Evolutionary conservation across 441 rosid genomes (phyloP).

Genomic region (Codiaeum variegatum): DNA sequence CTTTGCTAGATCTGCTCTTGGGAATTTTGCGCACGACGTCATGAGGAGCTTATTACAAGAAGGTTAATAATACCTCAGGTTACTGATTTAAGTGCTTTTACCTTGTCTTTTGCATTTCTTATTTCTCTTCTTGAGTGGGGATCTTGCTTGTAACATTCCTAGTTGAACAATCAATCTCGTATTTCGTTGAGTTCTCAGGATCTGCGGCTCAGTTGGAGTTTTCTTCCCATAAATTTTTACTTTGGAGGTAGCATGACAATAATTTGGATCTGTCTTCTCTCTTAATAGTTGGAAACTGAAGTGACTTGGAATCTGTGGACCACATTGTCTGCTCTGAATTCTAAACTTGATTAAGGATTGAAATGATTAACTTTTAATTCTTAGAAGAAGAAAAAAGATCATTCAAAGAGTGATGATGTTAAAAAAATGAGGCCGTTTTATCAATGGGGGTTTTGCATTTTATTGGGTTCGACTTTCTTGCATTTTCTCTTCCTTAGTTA

Average conservation of each 20-base stretch:
- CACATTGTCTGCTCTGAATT: not conserved
- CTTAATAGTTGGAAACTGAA: not conserved
- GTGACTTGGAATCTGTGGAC: not conserved
- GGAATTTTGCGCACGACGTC: constrained; percentile 98
- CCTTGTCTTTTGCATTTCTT: not conserved
- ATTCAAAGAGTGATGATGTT: not conserved
- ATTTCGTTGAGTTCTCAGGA: not conserved
- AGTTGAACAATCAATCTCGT: not conserved
- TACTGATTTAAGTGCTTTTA: constrained; percentile 2
- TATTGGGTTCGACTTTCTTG: too few relatives aligned
- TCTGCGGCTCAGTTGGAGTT: not conserved
- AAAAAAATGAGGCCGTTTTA: too few relatives aligned
- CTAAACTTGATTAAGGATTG: not conserved
- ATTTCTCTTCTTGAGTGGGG: not conserved
- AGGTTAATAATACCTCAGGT: constrained; percentile 95
- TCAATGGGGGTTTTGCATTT: too few relatives aligned
- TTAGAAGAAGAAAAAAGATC: not conserved
- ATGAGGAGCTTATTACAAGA: constrained; percentile 95
- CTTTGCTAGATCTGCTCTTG: constrained; percentile 79
- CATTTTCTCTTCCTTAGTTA: not conserved
- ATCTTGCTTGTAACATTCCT: not conserved
- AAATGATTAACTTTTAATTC: not conserved
- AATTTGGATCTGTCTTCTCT: not conserved
- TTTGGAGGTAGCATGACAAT: not conserved
- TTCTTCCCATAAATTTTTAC: not conserved